Base-by-base conservation (phyloP, 495 filamentous ascomycete species). In the Talaromyces nanjingensis region DNA sequence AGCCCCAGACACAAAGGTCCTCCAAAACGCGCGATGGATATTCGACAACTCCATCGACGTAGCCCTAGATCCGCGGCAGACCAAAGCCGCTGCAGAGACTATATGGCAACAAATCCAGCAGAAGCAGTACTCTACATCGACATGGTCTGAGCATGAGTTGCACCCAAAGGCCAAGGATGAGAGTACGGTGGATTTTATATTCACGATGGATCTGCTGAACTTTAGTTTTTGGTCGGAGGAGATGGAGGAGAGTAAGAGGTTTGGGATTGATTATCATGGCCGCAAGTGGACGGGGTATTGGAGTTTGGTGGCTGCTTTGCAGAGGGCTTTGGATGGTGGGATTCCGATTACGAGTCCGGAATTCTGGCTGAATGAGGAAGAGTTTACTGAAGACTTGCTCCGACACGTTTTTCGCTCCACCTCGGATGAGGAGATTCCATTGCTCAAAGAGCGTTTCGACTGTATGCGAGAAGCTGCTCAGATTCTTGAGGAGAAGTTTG, bases 21-120 rank as follows among this genome's bases (percentile, higher is more conserved):
- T 99, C 1, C 82, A 91, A 65, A 82, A 82, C 63, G 93, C 94
- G 33, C 86, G 93, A 75, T 91, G 87, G 76, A 84, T 98, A 66
- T 96, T 90, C 77, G 87, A 96, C 77, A 93, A 98, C 76, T 83
- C 91, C 66, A 93, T 96, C 76, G 94, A 98, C 72, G 91, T 98
- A 29, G 91, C 91, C 11, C 71, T 97, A 24, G 88, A 91, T 73
- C 89, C 90, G 72, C 81, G 83, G 39, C 83, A 87, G 18, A 90
- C 88, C 63, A 94, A 93, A 73, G 82, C 84, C 25, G 93, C 96
- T 1, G 94, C 94, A 39, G 83, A 84, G 57, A 80, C 76, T 22
- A 93, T 98, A 67, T 90, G 87, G 77, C 74, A 79, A 3, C 73
- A 88, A 72, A 97, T 98, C 90, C 84, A 91, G 73, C 79, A 87